Base-by-base conservation (phyloP, 352 stramenopile species). In the Phytophthora constricta region DNA sequence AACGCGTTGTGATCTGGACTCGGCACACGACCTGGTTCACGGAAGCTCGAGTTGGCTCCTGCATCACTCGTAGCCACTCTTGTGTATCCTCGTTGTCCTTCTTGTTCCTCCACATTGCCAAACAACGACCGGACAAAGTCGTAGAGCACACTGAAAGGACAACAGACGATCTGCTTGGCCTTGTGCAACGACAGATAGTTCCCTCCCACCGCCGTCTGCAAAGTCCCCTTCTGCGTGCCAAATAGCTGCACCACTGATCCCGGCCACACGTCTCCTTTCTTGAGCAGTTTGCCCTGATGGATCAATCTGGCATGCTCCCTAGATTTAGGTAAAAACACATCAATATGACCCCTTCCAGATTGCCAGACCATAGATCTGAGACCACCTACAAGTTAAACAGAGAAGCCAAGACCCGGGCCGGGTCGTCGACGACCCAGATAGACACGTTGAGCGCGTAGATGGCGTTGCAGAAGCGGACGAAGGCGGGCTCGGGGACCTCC, bases 191-290 rank as follows among this genome's bases (percentile, higher is more conserved):
- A 68, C 11, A 73, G 16, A 1, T 74, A 55, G 34, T 68, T 62
- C 5, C 57, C 59, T 2, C 43, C 52, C 14, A 55, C 52, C 11
- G 57, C 48, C 20, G 61, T 65, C 43, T 62, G 68, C 17, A 80
- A 10, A 13, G 33, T 16, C 27, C 68, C 63, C 58, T 83, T 92
- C 34, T 74, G 71, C 14, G 84, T 93, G 4, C 87, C 87, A 59
- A 95, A 91, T 52, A 95, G 80, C 80, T 95, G 87, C 39, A 95
- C 86, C 20, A 92, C 78, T 0, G 82, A 80, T 26, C 87, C 85
- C 14, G 87, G 87, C 87, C 87, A 95, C 16, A 93, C 79, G 28
- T 95, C 87, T 0, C 84, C 86, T 47, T 86, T 92, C 74, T 93
- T 91, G 33, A 95, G 72, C 34, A 95, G 46, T 74, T 93, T 93